Conservation (phyloP, 441 rosid genomes). For the Cnidoscolus chayamansa region DNA sequence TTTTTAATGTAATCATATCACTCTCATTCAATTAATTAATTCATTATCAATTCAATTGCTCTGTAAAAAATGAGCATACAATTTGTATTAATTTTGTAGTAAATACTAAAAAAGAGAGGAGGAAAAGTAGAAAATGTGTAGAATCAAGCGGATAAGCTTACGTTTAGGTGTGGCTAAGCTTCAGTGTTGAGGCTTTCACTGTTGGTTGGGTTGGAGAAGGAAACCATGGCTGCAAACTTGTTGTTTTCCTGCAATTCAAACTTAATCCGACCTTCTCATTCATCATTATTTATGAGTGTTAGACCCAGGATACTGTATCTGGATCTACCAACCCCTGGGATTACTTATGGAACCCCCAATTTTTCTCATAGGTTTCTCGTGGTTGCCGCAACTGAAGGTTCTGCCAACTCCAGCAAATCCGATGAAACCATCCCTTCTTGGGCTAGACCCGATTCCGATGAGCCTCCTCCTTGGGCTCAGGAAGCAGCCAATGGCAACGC, state of each 20-base stretch:
- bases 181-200: neutral
- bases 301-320: slow-evolving; percentile 12
- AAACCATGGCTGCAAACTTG: slow-evolving; percentile 31
- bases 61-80: too few species aligned
- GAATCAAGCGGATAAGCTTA: neutral
- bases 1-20: too few species aligned
- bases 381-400: slow-evolving; percentile 51
- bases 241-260: slow-evolving; percentile 25
- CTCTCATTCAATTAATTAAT: too few species aligned
- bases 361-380: slow-evolving; percentile 25
- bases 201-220: slow-evolving; percentile 11
- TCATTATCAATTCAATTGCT: too few species aligned
- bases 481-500: slow-evolving; percentile 39
- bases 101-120: neutral
- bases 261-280: slow-evolving; percentile 11
- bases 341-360: neutral
- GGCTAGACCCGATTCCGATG: slow-evolving; percentile 77
- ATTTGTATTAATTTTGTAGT: too few species aligned
- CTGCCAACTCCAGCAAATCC: slow-evolving; percentile 56
- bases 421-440: slow-evolving; percentile 80
- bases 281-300: slow-evolving; percentile 23
- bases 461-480: slow-evolving; percentile 93
- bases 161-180: neutral
- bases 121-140: neutral
- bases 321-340: slow-evolving; percentile 15